Percentiles rank a stretch among this genome's conserved stretches.
Evolutionary conservation across 2,329 filamentous ascomycete genomes (phyloP).

Genomic region (Hirsutella thompsonii): DNA sequence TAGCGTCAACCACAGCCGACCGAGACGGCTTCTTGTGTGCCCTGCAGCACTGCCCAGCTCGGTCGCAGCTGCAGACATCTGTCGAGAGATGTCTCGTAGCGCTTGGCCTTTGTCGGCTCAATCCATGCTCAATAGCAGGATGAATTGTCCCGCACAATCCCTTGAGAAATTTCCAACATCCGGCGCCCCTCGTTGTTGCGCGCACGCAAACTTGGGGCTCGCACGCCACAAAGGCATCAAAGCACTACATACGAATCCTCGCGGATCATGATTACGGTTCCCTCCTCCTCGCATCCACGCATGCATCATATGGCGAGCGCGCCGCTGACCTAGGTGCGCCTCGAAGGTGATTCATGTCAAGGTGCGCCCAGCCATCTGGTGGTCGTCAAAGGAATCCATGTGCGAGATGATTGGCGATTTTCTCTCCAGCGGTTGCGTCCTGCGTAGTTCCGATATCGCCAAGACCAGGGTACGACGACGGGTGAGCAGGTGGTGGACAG

Average conservation of each 20-base stretch:
- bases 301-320: constrained; percentile 22
- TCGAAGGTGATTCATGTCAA: not conserved
- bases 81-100: no score
- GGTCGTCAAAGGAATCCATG: no score
- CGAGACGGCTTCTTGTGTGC: no score
- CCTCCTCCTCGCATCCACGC: constrained; percentile 1
- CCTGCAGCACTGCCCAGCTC: no score
- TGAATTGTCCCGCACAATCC: not conserved
- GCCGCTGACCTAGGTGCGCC: not conserved
- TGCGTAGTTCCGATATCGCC: no score
- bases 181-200: not conserved
- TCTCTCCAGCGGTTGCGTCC: no score
- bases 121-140: not conserved
- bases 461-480: not conserved
- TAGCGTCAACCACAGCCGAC: no score
- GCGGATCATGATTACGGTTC: constrained; percentile 21
- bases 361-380: not conserved
- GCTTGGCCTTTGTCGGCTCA: no score
- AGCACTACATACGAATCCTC: constrained; percentile 23
- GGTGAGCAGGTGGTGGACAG: not conserved
- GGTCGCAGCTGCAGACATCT: no score
- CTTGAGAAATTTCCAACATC: not conserved
- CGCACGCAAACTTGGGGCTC: not conserved
- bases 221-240: constrained; percentile 4
- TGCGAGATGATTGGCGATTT: no score